A percentile compares a stretch with the other conserved stretches of the same genome.
Evolutionary conservation across 495 filamentous ascomycete genomes (phyloP).

Genomic region (Lasiosphaeria ovina): DNA sequence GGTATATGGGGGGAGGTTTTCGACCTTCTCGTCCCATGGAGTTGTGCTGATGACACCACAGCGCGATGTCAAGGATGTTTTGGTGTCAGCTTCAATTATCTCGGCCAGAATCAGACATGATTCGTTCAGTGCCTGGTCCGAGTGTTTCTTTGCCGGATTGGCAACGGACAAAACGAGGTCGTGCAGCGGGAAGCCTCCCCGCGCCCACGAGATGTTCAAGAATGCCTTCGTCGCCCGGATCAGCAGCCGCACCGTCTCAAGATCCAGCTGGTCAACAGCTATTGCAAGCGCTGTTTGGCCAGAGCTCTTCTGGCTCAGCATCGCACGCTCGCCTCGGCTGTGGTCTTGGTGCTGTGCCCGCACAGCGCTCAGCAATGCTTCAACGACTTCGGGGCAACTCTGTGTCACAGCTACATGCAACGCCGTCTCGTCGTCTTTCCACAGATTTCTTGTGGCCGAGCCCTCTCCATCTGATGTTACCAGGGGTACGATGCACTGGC

Average conservation of each 20-base stretch:
- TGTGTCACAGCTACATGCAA: slow-evolving; percentile 5
- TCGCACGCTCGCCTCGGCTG: slow-evolving; percentile 2
- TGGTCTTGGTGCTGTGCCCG: not conserved
- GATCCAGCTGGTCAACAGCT: slow-evolving; percentile 7
- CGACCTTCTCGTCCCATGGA: slow-evolving; percentile 4
- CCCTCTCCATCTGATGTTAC: slow-evolving; percentile 2
- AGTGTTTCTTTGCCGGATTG: slow-evolving; percentile 5
- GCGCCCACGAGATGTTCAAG: slow-evolving; percentile 1
- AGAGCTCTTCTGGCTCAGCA: slow-evolving; percentile 7
- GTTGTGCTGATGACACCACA: slow-evolving; percentile 10
- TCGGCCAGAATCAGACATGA: slow-evolving; percentile 4
- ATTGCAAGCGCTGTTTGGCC: slow-evolving; percentile 5
- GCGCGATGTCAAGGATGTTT: not conserved
- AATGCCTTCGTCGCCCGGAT: slow-evolving; percentile 2
- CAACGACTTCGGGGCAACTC: slow-evolving; percentile 9
- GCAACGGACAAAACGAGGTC: slow-evolving; percentile 6
- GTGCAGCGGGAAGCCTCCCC: slow-evolving; percentile 6
- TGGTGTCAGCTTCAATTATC: slow-evolving; percentile 8
- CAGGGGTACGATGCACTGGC: not conserved
- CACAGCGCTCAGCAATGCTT: not conserved
- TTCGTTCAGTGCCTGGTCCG: slow-evolving; percentile 1
- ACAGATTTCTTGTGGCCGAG: slow-evolving; percentile 1
- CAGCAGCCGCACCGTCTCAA: slow-evolving; percentile 2
- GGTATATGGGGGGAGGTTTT: slow-evolving; percentile 5
- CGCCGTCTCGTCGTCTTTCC: slow-evolving; percentile 9